Evolutionary conservation across 2,329 filamentous ascomycete species (phyloP).

Genomic region (Aspergillus melleus): DNA sequence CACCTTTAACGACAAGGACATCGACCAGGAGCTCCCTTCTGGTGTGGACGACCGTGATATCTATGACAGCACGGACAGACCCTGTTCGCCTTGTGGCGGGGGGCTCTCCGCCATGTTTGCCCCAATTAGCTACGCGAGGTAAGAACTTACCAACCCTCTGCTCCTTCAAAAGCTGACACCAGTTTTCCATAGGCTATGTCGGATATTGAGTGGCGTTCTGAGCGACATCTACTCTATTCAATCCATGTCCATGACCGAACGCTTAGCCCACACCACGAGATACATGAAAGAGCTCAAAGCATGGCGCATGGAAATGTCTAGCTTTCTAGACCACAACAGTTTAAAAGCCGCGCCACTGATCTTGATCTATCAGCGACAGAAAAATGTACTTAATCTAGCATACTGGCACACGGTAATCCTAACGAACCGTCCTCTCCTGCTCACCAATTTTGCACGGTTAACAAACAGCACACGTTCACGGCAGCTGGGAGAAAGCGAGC

Average conservation of each 20-base stretch:
- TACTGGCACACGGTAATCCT: constrained; percentile 1
- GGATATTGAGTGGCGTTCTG: not conserved
- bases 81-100: not conserved
- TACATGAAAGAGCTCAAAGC: not conserved
- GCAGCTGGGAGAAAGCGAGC: not conserved
- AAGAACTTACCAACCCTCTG: too few relatives aligned
- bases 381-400: not conserved
- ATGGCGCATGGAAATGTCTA: not conserved
- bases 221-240: not conserved
- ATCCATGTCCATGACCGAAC: not conserved
- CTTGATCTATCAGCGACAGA: constrained; percentile 1
- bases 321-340: not conserved
- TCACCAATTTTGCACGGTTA: not conserved
- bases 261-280: not conserved
- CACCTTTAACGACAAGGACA: constrained; percentile 13
- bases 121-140: not conserved
- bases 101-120: not conserved
- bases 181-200: not conserved
- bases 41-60: not conserved
- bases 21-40: constrained; percentile 12
- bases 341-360: not conserved
- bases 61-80: not conserved
- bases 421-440: not conserved
- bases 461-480: not conserved
- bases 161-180: not conserved